Conservation (phyloP, 257 asterid genomes). For the Solanum paucissectum region DNA sequence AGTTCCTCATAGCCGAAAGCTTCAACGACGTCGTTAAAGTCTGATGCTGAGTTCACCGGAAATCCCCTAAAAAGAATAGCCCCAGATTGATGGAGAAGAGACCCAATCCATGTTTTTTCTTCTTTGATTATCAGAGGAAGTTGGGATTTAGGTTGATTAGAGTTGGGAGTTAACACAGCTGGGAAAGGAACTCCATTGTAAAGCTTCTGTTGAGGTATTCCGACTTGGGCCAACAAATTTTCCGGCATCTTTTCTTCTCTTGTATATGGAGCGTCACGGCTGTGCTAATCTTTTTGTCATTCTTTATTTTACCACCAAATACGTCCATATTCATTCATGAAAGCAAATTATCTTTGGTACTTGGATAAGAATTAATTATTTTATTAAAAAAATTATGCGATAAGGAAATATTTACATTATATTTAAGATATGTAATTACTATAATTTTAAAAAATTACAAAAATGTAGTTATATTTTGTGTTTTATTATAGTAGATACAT, state of each 20-base stretch:
- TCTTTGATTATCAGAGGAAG: constrained; percentile 27
- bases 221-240: constrained; percentile 38
- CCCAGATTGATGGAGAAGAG: constrained; percentile 46
- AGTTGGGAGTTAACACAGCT: constrained; percentile 36
- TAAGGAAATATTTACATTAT: background rate
- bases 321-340: background rate
- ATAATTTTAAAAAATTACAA: background rate
- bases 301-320: background rate
- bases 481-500: background rate
- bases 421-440: background rate
- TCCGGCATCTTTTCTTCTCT: constrained; percentile 19
- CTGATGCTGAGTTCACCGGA: constrained; percentile 40
- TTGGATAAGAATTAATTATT: background rate
- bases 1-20: constrained; percentile 73
- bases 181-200: constrained; percentile 49
- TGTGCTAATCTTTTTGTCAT: background rate
- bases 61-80: constrained; percentile 73
- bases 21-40: constrained; percentile 75
- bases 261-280: too few relatives aligned
- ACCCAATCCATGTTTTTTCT: constrained; percentile 46
- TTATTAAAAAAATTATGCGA: too few relatives aligned
- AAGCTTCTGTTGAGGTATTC: constrained; percentile 42
- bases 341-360: background rate
- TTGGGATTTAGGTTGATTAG: constrained; percentile 1
- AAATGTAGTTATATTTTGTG: background rate